These are phyloP conservation scores for Thermomyces lanuginosus DNA, from an alignment of 2,329 filamentous ascomycete species.

Conservation along the genomic window DNA sequence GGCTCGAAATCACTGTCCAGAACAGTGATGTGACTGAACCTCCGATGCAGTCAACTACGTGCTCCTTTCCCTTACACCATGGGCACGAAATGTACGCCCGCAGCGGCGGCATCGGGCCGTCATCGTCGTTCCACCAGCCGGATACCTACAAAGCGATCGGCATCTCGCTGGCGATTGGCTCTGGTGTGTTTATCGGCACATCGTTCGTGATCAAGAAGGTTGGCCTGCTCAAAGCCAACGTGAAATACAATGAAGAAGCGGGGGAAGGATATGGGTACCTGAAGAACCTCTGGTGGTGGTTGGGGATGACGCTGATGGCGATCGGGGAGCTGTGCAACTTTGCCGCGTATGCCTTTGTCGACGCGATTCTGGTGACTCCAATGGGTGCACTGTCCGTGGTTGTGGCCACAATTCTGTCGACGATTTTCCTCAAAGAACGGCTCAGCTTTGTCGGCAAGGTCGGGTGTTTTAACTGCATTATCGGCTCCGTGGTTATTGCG, in stretches of 20 bases:
- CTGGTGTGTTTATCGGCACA: conserved; percentile 79
- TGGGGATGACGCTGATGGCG: conserved; percentile 93
- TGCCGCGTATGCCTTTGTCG: conserved; percentile 89
- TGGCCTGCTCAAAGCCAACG: conserved; percentile 77
- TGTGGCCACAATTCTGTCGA: conserved; percentile 75
- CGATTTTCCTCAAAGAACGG: conserved; percentile 89
- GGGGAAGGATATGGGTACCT: conserved; percentile 96
- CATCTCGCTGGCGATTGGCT: conserved; percentile 68
- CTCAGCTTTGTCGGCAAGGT: conserved; percentile 93
- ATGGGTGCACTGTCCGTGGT: conserved; percentile 85
- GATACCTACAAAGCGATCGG: conserved; percentile 68
- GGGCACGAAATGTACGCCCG: conserved; percentile 31
- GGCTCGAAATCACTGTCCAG: too few species aligned
- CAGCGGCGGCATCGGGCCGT: too few species aligned
- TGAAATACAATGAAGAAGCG: conserved; percentile 89
- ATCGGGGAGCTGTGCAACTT: conserved; percentile 94
- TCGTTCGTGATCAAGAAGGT: conserved; percentile 95
- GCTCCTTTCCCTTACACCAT: too few species aligned
- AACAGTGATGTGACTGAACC: too few species aligned
- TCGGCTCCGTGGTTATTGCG: conserved; percentile 85
- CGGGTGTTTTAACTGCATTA: conserved; percentile 84
- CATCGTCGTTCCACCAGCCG: conserved; percentile 29
- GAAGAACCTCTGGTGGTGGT: conserved; percentile 91
- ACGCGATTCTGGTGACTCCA: conserved; percentile 87
- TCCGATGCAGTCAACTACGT: too few species aligned